Evolutionary conservation across 2,329 filamentous ascomycete genomes (phyloP).

Genomic region (Escovopsis sp.): DNA sequence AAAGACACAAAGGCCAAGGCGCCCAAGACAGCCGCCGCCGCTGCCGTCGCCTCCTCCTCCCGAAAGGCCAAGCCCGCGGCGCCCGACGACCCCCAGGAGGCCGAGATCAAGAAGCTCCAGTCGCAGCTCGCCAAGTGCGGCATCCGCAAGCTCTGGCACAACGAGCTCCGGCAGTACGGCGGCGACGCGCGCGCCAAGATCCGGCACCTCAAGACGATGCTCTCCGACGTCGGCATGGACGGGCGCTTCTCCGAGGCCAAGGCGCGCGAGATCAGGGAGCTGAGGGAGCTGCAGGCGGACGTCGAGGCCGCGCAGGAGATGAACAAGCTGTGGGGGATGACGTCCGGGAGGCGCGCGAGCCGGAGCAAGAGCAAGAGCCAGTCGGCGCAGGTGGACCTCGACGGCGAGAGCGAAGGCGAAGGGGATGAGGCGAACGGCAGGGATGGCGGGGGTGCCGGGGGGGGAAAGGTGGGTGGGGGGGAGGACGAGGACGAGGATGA

Average conservation of each 20-base stretch:
- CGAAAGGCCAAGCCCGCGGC: conserved; percentile 17
- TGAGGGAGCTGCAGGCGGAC: conserved; percentile 70
- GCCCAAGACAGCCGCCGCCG: conserved; percentile 11
- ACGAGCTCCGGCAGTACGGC: conserved; percentile 62
- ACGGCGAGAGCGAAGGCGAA: conserved; percentile 14
- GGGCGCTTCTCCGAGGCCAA: conserved; percentile 77
- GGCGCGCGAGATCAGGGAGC: conserved; percentile 75
- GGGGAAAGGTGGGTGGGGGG: conserved; percentile 16
- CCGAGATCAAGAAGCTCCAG: conserved; percentile 79
- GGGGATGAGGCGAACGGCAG: conserved; percentile 14
- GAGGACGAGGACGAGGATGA: conserved; percentile 17
- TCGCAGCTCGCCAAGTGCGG: conserved; percentile 80
- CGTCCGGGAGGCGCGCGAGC: conserved; percentile 26
- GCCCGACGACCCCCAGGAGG: conserved; percentile 46
- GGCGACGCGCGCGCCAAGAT: conserved; percentile 68
- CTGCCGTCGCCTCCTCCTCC: no score
- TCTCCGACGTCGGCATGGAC: conserved; percentile 73
- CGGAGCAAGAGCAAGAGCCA: conserved; percentile 18
- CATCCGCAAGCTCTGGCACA: conserved; percentile 79
- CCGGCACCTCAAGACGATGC: conserved; percentile 61
- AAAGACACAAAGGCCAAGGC: conserved; percentile 16
- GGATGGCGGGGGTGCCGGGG: conserved; percentile 15
- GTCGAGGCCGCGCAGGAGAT: conserved; percentile 75
- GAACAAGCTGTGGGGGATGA: conserved; percentile 59
- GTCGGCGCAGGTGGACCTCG: conserved; percentile 15